Base-by-base conservation (phyloP, 768 basidiomycete genomes). In the Tylopilus subfusipes region DNA sequence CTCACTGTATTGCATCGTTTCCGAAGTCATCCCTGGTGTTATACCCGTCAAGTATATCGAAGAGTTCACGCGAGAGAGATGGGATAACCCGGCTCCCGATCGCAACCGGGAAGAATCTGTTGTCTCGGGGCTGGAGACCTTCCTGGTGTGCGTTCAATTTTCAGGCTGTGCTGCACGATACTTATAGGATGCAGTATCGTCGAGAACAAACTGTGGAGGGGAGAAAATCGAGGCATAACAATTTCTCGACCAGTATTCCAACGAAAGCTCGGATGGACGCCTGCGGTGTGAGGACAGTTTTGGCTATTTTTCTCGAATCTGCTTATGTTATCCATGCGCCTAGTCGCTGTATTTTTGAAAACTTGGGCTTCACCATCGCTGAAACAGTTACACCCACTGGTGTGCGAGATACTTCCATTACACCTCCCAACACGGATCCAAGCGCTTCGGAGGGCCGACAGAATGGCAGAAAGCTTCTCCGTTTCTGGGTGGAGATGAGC, bases 401-500 rank as follows among this genome's bases (percentile, higher is more conserved):
- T 30, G 73, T 75, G 7, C 66, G 67, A 5, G 81, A 83, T 36
- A 63, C 68, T 6, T 76, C 75, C 1, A 69, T 90, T 13, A 73
- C 72, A 7, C 81, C 86, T 19, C 88, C 88, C 0, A 40, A 68
- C 6, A 82, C 82, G 4, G 82, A 87, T 54, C 61, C 74, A 16
- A 62, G 50, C 11, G 76, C 74, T 10, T 62, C 71, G 10, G 70
- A 75, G 36, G 85, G 84, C 18, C 77, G 70, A 53, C 73, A 75
- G 52, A 80, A 77, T 56, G 78, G 84, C 5, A 78, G 78, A 22
- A 85, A 78, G 63, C 76, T 93, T 4, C 76, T 93, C 45, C 81
- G 91, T 31, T 87, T 85, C 27, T 93, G 91, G 91, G 78, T 90
- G 18, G 91, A 93, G 65, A 70, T 86, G 9, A 72, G 79, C 38